phyloP scores from a whole-genome alignment of 2,329 filamentous ascomycete genomes.

The Furcasterigmium furcatum region DNA sequence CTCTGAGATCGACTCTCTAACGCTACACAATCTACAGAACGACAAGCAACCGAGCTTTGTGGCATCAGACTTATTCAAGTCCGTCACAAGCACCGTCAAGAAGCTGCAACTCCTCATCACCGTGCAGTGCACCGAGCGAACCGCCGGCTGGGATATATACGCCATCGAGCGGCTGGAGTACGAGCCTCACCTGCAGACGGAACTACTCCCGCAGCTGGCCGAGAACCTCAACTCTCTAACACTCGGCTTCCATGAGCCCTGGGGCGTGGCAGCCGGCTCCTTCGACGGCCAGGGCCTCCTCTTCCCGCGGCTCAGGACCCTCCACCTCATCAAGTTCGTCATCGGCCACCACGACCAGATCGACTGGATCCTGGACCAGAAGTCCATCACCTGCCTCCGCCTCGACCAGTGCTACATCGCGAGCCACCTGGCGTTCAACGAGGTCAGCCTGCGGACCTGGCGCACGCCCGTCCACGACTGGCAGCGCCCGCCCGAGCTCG shows the following conservation, averaged over 20 bases:
- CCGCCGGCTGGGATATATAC: too few relatives aligned
- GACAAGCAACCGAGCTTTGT: too few relatives aligned
- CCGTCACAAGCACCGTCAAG: too few relatives aligned
- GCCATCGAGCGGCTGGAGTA: too few relatives aligned
- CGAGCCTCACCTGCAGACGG: slow-evolving; percentile 16
- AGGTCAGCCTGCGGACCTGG: background rate
- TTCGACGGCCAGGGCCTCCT: slow-evolving; percentile 15
- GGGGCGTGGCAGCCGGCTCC: slow-evolving; percentile 15
- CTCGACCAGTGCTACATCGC: slow-evolving; percentile 12
- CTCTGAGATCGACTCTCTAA: too few relatives aligned
- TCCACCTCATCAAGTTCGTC: slow-evolving; percentile 10
- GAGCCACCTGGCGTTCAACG: slow-evolving; percentile 4
- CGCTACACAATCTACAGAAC: too few relatives aligned
- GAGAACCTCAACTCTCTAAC: slow-evolving; percentile 15
- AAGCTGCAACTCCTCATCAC: too few relatives aligned
- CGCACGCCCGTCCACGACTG: slow-evolving; percentile 6
- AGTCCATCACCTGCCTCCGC: slow-evolving; percentile 5
- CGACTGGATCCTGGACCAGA: slow-evolving; percentile 17
- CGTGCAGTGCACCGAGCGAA: too few relatives aligned
- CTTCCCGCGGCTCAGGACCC: slow-evolving; percentile 14
- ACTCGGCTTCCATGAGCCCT: slow-evolving; percentile 10
- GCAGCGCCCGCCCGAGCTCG: too few relatives aligned
- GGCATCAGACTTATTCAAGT: too few relatives aligned
- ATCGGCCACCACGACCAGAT: slow-evolving; percentile 17
- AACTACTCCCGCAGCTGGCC: slow-evolving; percentile 10